These are phyloP conservation scores for Lepidium sativum DNA, from an alignment of 345 rosid species.

Conservation along the genomic window DNA sequence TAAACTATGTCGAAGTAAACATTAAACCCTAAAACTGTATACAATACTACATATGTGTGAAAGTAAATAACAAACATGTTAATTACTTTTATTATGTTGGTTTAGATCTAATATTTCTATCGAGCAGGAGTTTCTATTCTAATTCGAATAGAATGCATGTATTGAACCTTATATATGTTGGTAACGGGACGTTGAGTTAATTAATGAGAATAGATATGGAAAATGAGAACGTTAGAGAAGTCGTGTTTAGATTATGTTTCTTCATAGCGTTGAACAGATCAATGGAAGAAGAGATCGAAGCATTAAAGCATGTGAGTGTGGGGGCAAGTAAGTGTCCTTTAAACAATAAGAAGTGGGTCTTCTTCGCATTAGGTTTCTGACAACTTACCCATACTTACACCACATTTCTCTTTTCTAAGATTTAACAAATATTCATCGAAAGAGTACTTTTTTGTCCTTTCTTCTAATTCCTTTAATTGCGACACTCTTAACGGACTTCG, in stretches of 20 bases:
- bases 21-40: too few relatives aligned
- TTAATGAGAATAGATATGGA: constrained; percentile 1
- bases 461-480: neutral
- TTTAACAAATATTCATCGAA: constrained; percentile 15
- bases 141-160: too few relatives aligned
- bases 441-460: constrained; percentile 27
- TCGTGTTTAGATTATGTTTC: constrained; percentile 8
- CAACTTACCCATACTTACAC: constrained; percentile 25
- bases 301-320: constrained; percentile 23
- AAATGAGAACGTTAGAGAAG: constrained; percentile 4
- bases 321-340: constrained; percentile 30
- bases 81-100: too few relatives aligned
- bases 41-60: neutral
- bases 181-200: constrained; percentile 11
- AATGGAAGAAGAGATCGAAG: too few relatives aligned
- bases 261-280: constrained; percentile 21
- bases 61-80: too few relatives aligned
- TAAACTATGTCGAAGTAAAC: too few relatives aligned
- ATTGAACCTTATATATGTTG: too few relatives aligned
- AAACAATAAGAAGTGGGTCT: constrained; percentile 25
- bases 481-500: constrained; percentile 24
- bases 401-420: constrained; percentile 1
- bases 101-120: too few relatives aligned
- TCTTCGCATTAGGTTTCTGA: constrained; percentile 31
- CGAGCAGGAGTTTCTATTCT: too few relatives aligned